Base-by-base conservation (phyloP, 192 early-diverging fungal genomes). In the Dissophora ornata region DNA sequence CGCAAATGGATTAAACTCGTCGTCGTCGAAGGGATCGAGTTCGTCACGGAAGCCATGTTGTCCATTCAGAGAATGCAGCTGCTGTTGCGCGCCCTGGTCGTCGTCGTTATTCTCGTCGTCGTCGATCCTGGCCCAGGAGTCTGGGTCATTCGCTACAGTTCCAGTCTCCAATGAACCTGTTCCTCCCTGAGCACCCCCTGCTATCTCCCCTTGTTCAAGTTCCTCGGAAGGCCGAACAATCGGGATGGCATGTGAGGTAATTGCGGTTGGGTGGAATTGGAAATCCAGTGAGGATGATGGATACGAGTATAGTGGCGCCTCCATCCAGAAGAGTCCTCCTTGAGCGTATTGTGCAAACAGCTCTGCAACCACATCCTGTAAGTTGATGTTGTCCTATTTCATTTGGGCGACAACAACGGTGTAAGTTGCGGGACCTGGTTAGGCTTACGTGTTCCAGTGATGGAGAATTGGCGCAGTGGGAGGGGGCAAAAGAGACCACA, bases 1-100 rank as follows among this genome's bases (percentile, higher is more conserved):
- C 4, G 73, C 73, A 62, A 77, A 77, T 10, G 73, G 73, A 44
- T 77, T 77, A 49, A 77, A 77, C 30, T 77, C 73, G 50, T 77
- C 73, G 34, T 77, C 73, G 19, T 77, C 73, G 47, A 77, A 77
- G 2, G 73, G 73, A 28, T 77, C 73, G 5, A 56, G 59, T 10
- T 38, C 26, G 52, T 77, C 73, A 4, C 73, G 42, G 26, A 8
- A 32, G 13, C 6, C 13, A 12, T n/a, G n/a, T 8, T 45, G 25
- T 38, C 55, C 46, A 7, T 46, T 58, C 0, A 28, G 3, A 41
- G 15, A 2, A 9, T 42, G 22, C 7, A 18, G 2, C 25, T 41
- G 2, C 11, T 26, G 22, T 10, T 42, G 18, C 12, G 10, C 15
- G 29, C 18, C 10, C 7, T 42, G 18, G 22, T 9, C 15, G 29